Evolutionary conservation across 2,329 filamentous ascomycete species (phyloP).

Genomic region (Aspergillus aculeatinus): DNA sequence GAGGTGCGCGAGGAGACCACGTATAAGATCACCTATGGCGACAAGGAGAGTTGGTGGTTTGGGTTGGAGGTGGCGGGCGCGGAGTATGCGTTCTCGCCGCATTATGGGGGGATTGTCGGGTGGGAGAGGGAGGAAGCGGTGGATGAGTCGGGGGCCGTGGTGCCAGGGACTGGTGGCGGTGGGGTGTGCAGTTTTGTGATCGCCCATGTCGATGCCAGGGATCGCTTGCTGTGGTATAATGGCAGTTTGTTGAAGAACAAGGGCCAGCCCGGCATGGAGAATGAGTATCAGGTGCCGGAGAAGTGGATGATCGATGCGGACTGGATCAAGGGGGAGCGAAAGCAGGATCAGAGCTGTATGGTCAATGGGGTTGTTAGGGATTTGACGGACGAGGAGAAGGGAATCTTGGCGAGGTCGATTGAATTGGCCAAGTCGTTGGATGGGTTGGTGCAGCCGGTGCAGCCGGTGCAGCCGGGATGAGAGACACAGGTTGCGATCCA

Average conservation of each 20-base stretch:
- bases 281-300: neutral
- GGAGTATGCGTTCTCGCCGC: constrained; percentile 6
- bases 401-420: constrained; percentile 5
- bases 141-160: neutral
- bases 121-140: constrained; percentile 1
- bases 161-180: no score
- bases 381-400: neutral
- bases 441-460: neutral
- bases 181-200: constrained; percentile 14
- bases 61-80: constrained; percentile 11
- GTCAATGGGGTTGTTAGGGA: neutral
- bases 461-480: neutral
- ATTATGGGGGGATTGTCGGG: constrained; percentile 12
- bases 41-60: constrained; percentile 15
- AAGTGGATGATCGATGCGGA: constrained; percentile 15
- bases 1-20: constrained; percentile 9
- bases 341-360: constrained; percentile 15
- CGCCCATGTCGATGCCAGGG: constrained; percentile 10
- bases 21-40: constrained; percentile 7
- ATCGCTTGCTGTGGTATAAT: constrained; percentile 13
- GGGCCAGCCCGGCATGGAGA: neutral
- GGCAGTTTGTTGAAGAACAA: constrained; percentile 14
- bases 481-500: no score
- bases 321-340: constrained; percentile 9
- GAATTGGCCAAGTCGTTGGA: neutral